Evolutionary conservation across 768 basidiomycete genomes (phyloP).

Genomic region (Suillus subluteus): DNA sequence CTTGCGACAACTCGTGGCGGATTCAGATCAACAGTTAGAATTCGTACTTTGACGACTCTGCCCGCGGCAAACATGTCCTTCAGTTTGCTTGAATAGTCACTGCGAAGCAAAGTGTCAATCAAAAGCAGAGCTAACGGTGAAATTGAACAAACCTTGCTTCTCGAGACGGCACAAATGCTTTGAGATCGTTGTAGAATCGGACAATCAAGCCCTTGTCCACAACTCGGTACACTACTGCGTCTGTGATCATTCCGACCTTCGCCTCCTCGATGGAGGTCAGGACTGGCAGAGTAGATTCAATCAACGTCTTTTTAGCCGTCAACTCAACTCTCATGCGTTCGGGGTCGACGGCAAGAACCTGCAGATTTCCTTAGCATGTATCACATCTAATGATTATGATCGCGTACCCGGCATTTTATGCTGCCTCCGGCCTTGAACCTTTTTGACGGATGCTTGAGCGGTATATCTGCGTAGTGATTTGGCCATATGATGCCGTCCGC

Average conservation of each 20-base stretch:
- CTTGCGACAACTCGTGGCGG: slow-evolving; percentile 77
- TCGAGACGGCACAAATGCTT: slow-evolving; percentile 76
- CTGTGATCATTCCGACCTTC: slow-evolving; percentile 68
- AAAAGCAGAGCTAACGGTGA: background rate
- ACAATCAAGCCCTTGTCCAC: slow-evolving; percentile 79
- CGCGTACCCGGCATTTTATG: slow-evolving; percentile 84
- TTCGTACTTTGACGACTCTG: slow-evolving; percentile 82
- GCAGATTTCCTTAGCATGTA: background rate
- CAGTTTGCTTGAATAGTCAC: slow-evolving; percentile 67
- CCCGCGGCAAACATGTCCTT: slow-evolving; percentile 73
- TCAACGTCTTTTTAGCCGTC: slow-evolving; percentile 89
- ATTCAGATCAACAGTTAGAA: slow-evolving; percentile 64
- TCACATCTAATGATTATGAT: slow-evolving; percentile 37
- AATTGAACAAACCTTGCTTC: slow-evolving; percentile 72
- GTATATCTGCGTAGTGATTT: slow-evolving; percentile 92
- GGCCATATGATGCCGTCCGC: slow-evolving; percentile 96
- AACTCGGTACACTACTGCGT: slow-evolving; percentile 86
- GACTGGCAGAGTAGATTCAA: slow-evolving; percentile 79
- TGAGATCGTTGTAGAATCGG: slow-evolving; percentile 89
- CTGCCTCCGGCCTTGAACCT: slow-evolving; percentile 64
- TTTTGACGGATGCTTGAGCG: slow-evolving; percentile 82
- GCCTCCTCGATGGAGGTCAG: slow-evolving; percentile 68
- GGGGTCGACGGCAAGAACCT: slow-evolving; percentile 78
- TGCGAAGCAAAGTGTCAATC: slow-evolving; percentile 4
- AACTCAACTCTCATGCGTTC: slow-evolving; percentile 80